A percentile compares a stretch with the other conserved stretches of the same genome.
Evolutionary conservation across 2,329 filamentous ascomycete species (phyloP).

Genomic region (Sclerotinia minor): DNA sequence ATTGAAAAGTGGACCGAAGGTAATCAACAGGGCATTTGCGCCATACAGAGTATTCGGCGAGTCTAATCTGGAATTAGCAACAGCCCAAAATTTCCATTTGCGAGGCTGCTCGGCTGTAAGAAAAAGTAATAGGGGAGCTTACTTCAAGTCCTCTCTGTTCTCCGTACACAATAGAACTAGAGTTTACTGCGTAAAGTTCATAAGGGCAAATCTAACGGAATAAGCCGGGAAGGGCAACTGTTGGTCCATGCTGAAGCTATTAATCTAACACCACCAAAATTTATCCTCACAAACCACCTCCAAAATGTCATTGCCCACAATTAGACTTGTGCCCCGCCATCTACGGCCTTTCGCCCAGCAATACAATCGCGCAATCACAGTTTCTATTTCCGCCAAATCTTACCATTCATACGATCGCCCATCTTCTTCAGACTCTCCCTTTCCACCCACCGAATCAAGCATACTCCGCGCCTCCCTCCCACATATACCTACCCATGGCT

Average conservation of each 20-base stretch:
- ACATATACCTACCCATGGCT: slow-evolving; percentile 80
- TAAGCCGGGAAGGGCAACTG: slow-evolving; percentile 12
- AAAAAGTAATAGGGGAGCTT: neutral
- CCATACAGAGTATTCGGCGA: neutral
- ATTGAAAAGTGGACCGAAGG: slow-evolving; percentile 12
- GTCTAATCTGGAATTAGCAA: neutral
- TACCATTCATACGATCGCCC: slow-evolving; percentile 74
- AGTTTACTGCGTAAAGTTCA: slow-evolving; percentile 4
- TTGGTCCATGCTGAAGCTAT: slow-evolving; percentile 22
- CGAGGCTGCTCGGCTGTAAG: slow-evolving; percentile 4
- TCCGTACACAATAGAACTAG: too few relatives aligned
- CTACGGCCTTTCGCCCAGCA: slow-evolving; percentile 11
- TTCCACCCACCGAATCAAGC: slow-evolving; percentile 66
- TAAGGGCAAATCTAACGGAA: slow-evolving; percentile 3
- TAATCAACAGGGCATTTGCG: slow-evolving; percentile 1
- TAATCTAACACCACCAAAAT: slow-evolving; percentile 21
- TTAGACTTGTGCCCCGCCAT: slow-evolving; percentile 20
- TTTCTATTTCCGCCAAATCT: slow-evolving; percentile 9
- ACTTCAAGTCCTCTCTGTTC: neutral
- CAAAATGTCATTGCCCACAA: slow-evolving; percentile 8
- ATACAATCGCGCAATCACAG: neutral
- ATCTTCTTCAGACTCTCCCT: slow-evolving; percentile 59
- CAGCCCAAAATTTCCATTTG: neutral
- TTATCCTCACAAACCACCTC: slow-evolving; percentile 24
- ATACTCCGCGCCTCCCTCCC: slow-evolving; percentile 80